Conservation (phyloP, 192 early-diverging fungal species). For the Podila epicladia region DNA sequence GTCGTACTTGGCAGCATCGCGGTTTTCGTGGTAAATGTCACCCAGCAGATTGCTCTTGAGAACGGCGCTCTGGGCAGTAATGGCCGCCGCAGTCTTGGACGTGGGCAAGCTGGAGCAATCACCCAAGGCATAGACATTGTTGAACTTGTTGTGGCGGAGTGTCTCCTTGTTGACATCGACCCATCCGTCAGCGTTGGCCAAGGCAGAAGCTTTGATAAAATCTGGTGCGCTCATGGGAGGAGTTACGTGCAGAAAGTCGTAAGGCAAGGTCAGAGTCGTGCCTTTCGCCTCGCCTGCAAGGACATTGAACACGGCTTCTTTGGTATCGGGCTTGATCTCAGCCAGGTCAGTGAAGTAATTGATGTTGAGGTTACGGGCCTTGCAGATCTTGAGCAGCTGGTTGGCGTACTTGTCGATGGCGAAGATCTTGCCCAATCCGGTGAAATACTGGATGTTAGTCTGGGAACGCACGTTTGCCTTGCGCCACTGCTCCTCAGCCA, state of each 20-base stretch:
- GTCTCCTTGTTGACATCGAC: slow-evolving; percentile 86
- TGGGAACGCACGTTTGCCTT: slow-evolving; percentile 73
- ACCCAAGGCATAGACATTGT: slow-evolving; percentile 84
- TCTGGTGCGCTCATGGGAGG: slow-evolving; percentile 85
- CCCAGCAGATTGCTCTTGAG: slow-evolving; percentile 79
- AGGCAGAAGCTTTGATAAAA: slow-evolving; percentile 74
- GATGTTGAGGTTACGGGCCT: slow-evolving; percentile 73
- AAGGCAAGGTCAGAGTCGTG: slow-evolving; percentile 66
- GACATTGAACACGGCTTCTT: slow-evolving; percentile 79
- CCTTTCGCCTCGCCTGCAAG: slow-evolving; percentile 65
- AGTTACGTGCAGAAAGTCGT: slow-evolving; percentile 88
- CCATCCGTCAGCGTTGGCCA: slow-evolving; percentile 83
- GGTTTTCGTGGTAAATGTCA: slow-evolving; percentile 50
- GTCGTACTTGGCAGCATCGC: slow-evolving; percentile 69
- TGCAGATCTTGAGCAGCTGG: slow-evolving; percentile 72
- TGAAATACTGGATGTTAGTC: slow-evolving; percentile 77
- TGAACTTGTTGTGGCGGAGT: slow-evolving; percentile 79
- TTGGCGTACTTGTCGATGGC: slow-evolving; percentile 85
- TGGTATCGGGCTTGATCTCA: slow-evolving; percentile 68
- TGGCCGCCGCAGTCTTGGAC: slow-evolving; percentile 93
- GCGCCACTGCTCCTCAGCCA: slow-evolving; percentile 86
- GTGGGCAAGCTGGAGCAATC: slow-evolving; percentile 88
- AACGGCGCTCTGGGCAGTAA: slow-evolving; percentile 80
- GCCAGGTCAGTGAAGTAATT: slow-evolving; percentile 78
- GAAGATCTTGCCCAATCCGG: slow-evolving; percentile 88